These are phyloP conservation scores for Rhynchospora tenuis DNA, from an alignment of 176 grass and related monocot genomes.

Conservation along the genomic window DNA sequence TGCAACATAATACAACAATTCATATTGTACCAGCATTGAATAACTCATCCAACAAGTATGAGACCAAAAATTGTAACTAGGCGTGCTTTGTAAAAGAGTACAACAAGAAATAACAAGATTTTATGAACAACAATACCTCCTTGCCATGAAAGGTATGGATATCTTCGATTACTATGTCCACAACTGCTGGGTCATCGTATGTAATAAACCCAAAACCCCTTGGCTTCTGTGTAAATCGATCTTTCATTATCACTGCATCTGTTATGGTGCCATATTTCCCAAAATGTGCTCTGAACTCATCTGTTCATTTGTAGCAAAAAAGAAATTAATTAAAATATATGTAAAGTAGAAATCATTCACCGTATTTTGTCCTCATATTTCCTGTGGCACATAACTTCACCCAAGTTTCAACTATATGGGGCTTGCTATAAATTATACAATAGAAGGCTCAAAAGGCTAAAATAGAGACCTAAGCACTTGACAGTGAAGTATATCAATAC, in stretches of 20 bases:
- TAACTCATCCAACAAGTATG: not conserved
- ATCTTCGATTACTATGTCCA: constrained; percentile 76
- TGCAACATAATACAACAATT: not conserved
- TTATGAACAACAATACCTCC: constrained; percentile 32
- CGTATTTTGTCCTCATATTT: not conserved
- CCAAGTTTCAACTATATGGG: not conserved
- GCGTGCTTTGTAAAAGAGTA: not conserved
- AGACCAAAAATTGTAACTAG: not conserved
- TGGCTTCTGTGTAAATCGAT: constrained; percentile 63
- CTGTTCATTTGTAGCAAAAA: constrained; percentile 29
- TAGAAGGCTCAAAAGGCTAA: not conserved
- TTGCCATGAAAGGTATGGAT: constrained; percentile 75
- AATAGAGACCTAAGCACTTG: not conserved
- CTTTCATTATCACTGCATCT: constrained; percentile 96
- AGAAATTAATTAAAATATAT: not conserved
- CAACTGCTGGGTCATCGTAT: constrained; percentile 57
- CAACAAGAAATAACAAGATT: not conserved
- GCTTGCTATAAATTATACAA: not conserved
- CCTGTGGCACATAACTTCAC: not conserved
- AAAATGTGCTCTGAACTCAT: constrained; percentile 67
- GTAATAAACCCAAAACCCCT: constrained; percentile 97
- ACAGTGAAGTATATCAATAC: not conserved
- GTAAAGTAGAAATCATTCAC: not conserved
- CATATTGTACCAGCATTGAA: not conserved
- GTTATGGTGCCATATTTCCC: constrained; percentile 64